Evolutionary conservation across 768 basidiomycete genomes (phyloP).

Genomic region (Lyophyllum atratum): DNA sequence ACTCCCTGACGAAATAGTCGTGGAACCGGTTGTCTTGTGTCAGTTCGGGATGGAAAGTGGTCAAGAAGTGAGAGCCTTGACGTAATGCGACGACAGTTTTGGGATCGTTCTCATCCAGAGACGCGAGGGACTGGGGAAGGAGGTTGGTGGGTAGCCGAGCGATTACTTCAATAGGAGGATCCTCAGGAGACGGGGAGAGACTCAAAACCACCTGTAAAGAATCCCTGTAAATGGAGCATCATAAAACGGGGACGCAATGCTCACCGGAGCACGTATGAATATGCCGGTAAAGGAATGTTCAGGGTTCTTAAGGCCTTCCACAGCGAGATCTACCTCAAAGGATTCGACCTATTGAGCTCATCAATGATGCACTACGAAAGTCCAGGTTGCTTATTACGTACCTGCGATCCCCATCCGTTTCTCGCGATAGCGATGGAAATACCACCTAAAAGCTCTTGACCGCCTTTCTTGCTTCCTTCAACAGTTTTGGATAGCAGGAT

Average conservation of each 20-base stretch:
- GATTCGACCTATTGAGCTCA: constrained; percentile 69
- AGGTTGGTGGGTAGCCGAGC: constrained; percentile 34
- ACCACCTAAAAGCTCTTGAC: constrained; percentile 83
- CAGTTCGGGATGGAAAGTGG: constrained; percentile 94
- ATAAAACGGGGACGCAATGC: constrained; percentile 23
- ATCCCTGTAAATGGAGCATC: constrained; percentile 1
- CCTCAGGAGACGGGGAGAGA: constrained; percentile 45
- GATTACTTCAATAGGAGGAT: constrained; percentile 67
- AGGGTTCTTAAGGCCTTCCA: constrained; percentile 62
- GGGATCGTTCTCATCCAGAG: constrained; percentile 52
- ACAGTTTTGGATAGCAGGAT: constrained; percentile 80
- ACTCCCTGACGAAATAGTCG: constrained; percentile 83
- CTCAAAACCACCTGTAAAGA: constrained; percentile 60
- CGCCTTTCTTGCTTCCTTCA: constrained; percentile 80
- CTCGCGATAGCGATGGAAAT: constrained; percentile 79
- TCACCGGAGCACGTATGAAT: constrained; percentile 92
- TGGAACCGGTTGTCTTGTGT: constrained; percentile 88
- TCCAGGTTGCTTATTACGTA: constrained; percentile 33
- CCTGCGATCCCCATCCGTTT: constrained; percentile 96
- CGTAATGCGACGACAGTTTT: constrained; percentile 80
- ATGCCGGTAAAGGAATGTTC: constrained; percentile 72
- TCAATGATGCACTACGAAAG: not conserved
- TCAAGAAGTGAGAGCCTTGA: constrained; percentile 83
- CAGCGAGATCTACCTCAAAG: constrained; percentile 77
- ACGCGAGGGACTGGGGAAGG: constrained; percentile 39